These are phyloP conservation scores for Macrolepiota fuliginosa DNA, from an alignment of 768 basidiomycete species.

Conservation along the genomic window DNA sequence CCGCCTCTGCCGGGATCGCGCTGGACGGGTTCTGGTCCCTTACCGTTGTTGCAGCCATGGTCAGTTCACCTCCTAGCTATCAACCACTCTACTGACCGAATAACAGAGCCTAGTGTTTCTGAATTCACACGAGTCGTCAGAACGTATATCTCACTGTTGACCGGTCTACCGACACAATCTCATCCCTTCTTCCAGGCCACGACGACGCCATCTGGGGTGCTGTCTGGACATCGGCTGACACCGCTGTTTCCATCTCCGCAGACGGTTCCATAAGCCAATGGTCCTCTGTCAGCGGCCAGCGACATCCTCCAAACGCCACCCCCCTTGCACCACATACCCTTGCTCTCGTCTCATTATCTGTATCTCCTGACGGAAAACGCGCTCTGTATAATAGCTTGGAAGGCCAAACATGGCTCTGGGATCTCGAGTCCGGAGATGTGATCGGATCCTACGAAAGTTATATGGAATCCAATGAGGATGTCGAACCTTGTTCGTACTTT, in stretches of 20 bases:
- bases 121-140: conserved; percentile 70
- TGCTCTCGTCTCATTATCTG: conserved; percentile 80
- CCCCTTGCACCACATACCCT: conserved; percentile 76
- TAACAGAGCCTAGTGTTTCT: conserved; percentile 70
- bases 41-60: conserved; percentile 26
- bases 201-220: conserved; percentile 78
- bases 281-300: conserved; percentile 65
- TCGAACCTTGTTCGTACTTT: conserved; percentile 64
- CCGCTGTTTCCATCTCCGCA: conserved; percentile 68
- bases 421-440: conserved; percentile 59
- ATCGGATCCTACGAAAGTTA: conserved; percentile 75
- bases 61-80: conserved; percentile 17
- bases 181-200: conserved; percentile 56
- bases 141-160: conserved; percentile 53
- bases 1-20: conserved; percentile 18
- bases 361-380: conserved; percentile 57
- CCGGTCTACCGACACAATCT: conserved; percentile 25
- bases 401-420: conserved; percentile 76
- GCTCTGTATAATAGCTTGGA: conserved; percentile 84
- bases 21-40: conserved; percentile 20
- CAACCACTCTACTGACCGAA: not conserved
- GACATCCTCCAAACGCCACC: conserved; percentile 43
- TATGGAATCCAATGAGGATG: conserved; percentile 50
- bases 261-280: conserved; percentile 78
- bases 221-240: conserved; percentile 66